A percentile compares a stretch with the other conserved stretches of the same genome.
phyloP scores from a whole-genome alignment of 2,329 filamentous ascomycete genomes.

The Colletotrichum spinosum region DNA sequence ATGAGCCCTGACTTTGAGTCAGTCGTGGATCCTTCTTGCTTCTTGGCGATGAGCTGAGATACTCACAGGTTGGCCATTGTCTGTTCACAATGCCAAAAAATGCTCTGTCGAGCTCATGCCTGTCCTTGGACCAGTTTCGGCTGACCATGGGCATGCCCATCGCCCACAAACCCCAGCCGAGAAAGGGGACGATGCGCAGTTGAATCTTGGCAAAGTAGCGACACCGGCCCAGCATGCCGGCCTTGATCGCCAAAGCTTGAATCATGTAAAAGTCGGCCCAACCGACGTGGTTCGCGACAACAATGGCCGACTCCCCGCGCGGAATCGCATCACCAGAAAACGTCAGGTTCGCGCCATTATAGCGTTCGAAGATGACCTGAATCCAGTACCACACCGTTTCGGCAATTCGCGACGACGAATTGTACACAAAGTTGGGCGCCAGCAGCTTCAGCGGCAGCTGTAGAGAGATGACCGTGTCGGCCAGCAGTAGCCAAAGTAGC shows the following conservation, averaged over 20 bases:
- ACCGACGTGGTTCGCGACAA: conserved; percentile 69
- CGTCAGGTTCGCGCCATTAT: conserved; percentile 65
- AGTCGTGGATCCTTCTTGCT: not conserved
- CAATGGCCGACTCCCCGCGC: conserved; percentile 67
- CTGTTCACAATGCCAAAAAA: conserved; percentile 65
- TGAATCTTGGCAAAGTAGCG: conserved; percentile 73
- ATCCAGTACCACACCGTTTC: conserved; percentile 67
- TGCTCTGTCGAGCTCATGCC: conserved; percentile 65
- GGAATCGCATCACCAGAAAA: conserved; percentile 65
- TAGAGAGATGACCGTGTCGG: conserved; percentile 62
- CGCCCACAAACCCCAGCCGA: conserved; percentile 73
- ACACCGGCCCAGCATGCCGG: conserved; percentile 70
- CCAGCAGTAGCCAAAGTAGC: conserved; percentile 62
- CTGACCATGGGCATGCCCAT: conserved; percentile 74
- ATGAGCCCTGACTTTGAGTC: conserved; percentile 64
- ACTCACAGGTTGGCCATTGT: conserved; percentile 69
- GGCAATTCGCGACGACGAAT: conserved; percentile 66
- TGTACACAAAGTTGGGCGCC: conserved; percentile 63
- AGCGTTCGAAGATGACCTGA: conserved; percentile 65
- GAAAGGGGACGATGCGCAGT: conserved; percentile 68
- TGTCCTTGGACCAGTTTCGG: conserved; percentile 68
- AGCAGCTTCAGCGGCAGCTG: conserved; percentile 60
- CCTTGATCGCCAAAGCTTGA: conserved; percentile 64
- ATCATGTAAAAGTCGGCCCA: conserved; percentile 76
- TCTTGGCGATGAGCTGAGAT: conserved; percentile 14